Conservation (phyloP, 352 stramenopile genomes). For the Lagenidium sp. region DNA sequence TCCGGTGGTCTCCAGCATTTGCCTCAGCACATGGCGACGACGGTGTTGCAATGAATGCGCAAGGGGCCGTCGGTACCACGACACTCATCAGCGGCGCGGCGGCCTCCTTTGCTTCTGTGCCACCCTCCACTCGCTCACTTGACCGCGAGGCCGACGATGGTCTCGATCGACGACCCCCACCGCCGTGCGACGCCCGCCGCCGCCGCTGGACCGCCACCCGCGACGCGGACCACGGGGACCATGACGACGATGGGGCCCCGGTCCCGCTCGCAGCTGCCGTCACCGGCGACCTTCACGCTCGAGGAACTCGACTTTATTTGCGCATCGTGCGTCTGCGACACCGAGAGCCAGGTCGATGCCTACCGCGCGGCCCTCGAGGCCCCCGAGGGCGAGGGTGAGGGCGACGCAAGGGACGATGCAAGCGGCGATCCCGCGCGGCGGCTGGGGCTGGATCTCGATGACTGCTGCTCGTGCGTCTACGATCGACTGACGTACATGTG, state of each 20-base stretch:
- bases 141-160: no score
- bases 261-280: no score
- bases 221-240: no score
- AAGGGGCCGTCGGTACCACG: no score
- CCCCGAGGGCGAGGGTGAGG: conserved; percentile 9
- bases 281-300: conserved; percentile 25
- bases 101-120: no score
- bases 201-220: conserved; percentile 5
- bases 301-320: conserved; percentile 63
- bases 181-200: background rate
- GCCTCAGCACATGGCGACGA: background rate
- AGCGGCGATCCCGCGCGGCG: no score
- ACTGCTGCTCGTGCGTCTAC: conserved; percentile 58
- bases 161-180: background rate
- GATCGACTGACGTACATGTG: conserved; percentile 66
- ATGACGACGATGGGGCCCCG: no score
- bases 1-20: background rate
- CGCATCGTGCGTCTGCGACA: conserved; percentile 45
- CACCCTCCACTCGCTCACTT: no score
- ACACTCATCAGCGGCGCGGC: no score
- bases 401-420: no score
- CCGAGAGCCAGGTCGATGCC: conserved; percentile 21
- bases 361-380: conserved; percentile 19
- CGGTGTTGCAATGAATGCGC: conserved; percentile 1
- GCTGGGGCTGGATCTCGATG: conserved; percentile 21